Evolutionary conservation across 2,329 filamentous ascomycete genomes (phyloP).

Genomic region (Claviceps quebecensis): DNA sequence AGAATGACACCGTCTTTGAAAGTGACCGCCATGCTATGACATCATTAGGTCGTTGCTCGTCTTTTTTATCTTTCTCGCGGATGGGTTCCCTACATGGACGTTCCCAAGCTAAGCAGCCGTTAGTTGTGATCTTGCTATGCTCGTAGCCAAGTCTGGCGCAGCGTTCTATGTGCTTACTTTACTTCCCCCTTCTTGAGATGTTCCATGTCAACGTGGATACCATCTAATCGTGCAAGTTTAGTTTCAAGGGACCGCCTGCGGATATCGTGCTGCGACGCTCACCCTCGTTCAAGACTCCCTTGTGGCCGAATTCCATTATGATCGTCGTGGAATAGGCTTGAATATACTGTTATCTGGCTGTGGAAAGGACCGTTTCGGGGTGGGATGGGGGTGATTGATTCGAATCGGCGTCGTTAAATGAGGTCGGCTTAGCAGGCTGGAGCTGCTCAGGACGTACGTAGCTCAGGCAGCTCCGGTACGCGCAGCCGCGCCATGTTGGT

Average conservation of each 20-base stretch:
- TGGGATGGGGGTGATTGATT: constrained; percentile 3
- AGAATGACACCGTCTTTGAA: constrained; percentile 98
- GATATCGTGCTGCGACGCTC: constrained; percentile 9
- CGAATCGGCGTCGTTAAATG: constrained; percentile 12
- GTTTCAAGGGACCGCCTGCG: not conserved
- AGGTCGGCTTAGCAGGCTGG: constrained; percentile 17
- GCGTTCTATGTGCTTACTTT: constrained; percentile 50
- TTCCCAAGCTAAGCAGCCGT: constrained; percentile 60
- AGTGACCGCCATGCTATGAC: constrained; percentile 77
- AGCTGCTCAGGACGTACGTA: constrained; percentile 18
- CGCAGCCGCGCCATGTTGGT: constrained; percentile 20
- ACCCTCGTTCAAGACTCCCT: constrained; percentile 52
- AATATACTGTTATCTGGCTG: not conserved
- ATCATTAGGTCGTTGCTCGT: constrained; percentile 13
- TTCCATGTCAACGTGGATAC: constrained; percentile 98
- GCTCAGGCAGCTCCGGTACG: constrained; percentile 32
- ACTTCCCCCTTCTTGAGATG: constrained; percentile 97
- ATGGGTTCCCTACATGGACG: constrained; percentile 60
- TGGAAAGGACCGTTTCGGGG: not conserved
- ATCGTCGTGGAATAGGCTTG: not conserved
- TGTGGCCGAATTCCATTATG: constrained; percentile 48
- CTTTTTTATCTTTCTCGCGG: constrained; percentile 4
- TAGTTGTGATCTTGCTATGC: constrained; percentile 6
- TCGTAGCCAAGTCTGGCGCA: not conserved
- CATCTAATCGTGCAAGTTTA: constrained; percentile 49